These are phyloP conservation scores for Colletotrichum tropicale DNA, from an alignment of 2,329 filamentous ascomycete species.

Conservation along the genomic window DNA sequence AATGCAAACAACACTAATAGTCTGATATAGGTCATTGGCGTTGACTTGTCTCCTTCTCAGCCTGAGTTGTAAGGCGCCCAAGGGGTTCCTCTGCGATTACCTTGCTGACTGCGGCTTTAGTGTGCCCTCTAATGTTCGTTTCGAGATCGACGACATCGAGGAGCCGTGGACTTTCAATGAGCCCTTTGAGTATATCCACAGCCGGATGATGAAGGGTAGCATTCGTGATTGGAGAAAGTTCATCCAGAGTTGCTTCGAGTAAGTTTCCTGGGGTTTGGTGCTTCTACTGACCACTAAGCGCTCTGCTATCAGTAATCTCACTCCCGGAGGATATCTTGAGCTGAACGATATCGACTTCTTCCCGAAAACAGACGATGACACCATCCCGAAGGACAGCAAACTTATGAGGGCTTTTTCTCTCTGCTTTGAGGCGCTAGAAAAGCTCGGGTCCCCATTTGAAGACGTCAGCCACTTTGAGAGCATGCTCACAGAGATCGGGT, in stretches of 20 bases:
- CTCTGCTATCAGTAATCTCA: background rate
- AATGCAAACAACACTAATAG: background rate
- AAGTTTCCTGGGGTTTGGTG: background rate
- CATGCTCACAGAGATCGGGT: slow-evolving; percentile 26
- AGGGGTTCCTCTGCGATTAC: background rate
- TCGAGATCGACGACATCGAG: slow-evolving; percentile 54
- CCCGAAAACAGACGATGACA: background rate
- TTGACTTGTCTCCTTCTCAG: background rate
- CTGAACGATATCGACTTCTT: slow-evolving; percentile 23
- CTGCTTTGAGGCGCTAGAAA: background rate
- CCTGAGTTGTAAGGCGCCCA: background rate
- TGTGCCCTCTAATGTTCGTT: background rate
- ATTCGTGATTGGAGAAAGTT: slow-evolving; percentile 44
- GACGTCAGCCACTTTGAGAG: background rate
- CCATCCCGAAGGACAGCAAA: background rate
- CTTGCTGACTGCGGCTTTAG: background rate
- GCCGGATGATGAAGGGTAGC: slow-evolving; percentile 53
- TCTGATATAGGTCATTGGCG: background rate
- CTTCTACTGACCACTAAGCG: background rate
- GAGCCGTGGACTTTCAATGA: slow-evolving; percentile 52
- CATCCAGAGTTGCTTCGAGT: background rate
- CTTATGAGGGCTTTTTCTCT: background rate
- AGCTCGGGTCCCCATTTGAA: background rate
- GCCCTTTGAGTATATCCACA: slow-evolving; percentile 61
- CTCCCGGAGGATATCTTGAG: background rate